Evolutionary conservation across 176 grass and related monocot genomes (phyloP).

Genomic region (Eleusine indica): DNA sequence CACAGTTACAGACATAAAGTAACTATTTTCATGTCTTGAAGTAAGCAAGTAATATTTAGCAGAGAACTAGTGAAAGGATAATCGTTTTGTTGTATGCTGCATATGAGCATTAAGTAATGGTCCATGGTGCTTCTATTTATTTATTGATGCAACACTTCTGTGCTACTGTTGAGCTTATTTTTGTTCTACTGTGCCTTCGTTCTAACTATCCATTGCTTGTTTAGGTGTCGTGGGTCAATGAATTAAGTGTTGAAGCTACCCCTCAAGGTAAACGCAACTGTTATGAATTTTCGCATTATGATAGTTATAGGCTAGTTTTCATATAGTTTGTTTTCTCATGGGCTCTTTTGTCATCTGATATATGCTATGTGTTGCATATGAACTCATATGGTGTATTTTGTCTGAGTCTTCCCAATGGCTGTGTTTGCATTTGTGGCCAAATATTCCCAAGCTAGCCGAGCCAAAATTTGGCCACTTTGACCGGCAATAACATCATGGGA

Average conservation of each 20-base stretch:
- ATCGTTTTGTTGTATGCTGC: slow-evolving; percentile 11
- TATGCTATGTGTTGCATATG: slow-evolving; percentile 3
- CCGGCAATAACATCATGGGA: not conserved
- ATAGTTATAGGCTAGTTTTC: not conserved
- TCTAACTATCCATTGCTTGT: slow-evolving; percentile 46
- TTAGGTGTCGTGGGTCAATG: slow-evolving; percentile 97
- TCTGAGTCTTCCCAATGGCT: not conserved
- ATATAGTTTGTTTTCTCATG: not conserved
- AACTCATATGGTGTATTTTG: not conserved
- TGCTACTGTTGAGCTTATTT: slow-evolving; percentile 29
- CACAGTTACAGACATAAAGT: not conserved
- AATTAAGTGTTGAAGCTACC: slow-evolving; percentile 59
- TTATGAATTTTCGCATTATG: not conserved
- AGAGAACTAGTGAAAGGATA: not conserved
- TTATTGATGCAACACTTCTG: slow-evolving; percentile 10
- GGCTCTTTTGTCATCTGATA: not conserved
- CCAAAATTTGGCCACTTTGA: not conserved
- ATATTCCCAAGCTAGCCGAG: not conserved
- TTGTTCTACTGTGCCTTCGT: slow-evolving; percentile 14
- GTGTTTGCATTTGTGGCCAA: not conserved
- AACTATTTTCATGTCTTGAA: slow-evolving; percentile 1
- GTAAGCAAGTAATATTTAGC: not conserved
- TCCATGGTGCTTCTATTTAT: not conserved
- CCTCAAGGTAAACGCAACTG: slow-evolving; percentile 26
- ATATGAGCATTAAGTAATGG: slow-evolving; percentile 2